Percentiles rank a stretch among this genome's conserved stretches.
These are phyloP conservation scores for Aleurites moluccanus DNA, from an alignment of 441 rosid species.

Conservation along the genomic window DNA sequence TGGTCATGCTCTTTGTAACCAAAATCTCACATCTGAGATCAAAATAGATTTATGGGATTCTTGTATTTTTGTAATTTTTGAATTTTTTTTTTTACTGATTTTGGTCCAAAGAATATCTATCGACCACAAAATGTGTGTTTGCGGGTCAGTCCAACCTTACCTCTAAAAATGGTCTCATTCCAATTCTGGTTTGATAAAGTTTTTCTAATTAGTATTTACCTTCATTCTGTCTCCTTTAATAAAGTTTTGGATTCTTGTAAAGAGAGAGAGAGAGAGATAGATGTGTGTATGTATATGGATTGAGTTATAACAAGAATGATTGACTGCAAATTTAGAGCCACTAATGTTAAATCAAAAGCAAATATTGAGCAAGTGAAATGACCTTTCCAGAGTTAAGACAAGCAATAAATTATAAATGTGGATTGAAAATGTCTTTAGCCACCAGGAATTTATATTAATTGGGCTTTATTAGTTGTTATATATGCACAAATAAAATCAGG, in stretches of 20 bases:
- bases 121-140: neutral
- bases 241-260: neutral
- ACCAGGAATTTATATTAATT: neutral
- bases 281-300: no score
- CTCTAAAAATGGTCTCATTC: neutral
- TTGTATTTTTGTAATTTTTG: neutral
- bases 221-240: neutral
- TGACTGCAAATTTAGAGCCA: neutral
- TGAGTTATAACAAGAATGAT: neutral
- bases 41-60: neutral
- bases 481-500: neutral
- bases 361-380: neutral
- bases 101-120: neutral
- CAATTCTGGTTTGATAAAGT: neutral
- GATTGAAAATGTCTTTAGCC: neutral
- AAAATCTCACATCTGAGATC: conserved; percentile 34
- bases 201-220: neutral
- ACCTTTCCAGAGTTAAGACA: neutral
- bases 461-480: neutral
- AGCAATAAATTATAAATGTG: neutral
- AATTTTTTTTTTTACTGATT: neutral
- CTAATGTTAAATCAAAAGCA: neutral
- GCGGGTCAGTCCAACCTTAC: neutral
- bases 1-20: conserved; percentile 49
- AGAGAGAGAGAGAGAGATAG: neutral